Evolutionary conservation across 805 yeast species (phyloP).

Genomic region (Nakazawaea populi): DNA sequence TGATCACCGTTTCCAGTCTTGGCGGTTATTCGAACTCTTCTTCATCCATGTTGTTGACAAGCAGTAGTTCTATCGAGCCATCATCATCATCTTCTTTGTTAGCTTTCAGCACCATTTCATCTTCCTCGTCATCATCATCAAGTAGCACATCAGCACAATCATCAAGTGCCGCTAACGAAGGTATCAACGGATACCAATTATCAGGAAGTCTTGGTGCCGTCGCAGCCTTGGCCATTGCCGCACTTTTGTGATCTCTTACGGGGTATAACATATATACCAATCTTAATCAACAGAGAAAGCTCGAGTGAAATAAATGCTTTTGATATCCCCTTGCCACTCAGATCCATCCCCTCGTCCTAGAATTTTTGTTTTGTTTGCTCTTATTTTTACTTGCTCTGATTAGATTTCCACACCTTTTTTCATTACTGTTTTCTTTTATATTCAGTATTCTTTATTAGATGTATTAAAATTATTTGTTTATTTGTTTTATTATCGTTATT

Average conservation of each 20-base stretch:
- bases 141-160: slow-evolving; percentile 16
- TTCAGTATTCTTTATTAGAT: background rate
- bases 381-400: slow-evolving; percentile 3
- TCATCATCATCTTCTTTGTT: slow-evolving; percentile 12
- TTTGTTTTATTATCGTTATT: background rate
- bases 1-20: background rate
- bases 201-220: slow-evolving; percentile 26
- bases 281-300: background rate
- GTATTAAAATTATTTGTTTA: background rate
- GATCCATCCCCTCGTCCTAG: background rate
- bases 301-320: too few species aligned
- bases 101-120: slow-evolving; percentile 8
- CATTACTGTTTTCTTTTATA: background rate
- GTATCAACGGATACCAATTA: slow-evolving; percentile 24
- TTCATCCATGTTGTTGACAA: background rate
- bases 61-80: background rate
- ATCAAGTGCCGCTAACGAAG: slow-evolving; percentile 26
- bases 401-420: background rate
- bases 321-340: too few species aligned
- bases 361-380: background rate
- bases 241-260: slow-evolving; percentile 21
- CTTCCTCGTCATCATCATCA: slow-evolving; percentile 15
- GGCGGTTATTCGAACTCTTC: background rate
- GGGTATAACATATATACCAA: background rate
- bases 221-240: slow-evolving; percentile 31